These are phyloP conservation scores for Backusella mclennaniae DNA, from an alignment of 192 early-diverging fungal species.

Conservation along the genomic window DNA sequence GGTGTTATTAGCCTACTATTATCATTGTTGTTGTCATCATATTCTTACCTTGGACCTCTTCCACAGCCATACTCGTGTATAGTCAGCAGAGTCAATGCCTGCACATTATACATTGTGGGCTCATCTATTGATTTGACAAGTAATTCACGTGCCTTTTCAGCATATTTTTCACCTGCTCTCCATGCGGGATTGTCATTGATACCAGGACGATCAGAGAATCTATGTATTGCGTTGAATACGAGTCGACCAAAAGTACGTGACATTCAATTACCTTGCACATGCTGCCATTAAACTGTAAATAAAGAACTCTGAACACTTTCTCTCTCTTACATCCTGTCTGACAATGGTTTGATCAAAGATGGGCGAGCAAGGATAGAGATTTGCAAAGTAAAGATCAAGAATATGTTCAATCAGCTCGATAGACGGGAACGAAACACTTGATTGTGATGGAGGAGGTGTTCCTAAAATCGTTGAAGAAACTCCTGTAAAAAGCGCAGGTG, in stretches of 20 bases:
- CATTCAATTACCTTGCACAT: slow-evolving; percentile 38
- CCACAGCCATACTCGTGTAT: slow-evolving; percentile 52
- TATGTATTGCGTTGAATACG: neutral
- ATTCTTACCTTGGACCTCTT: slow-evolving; percentile 38
- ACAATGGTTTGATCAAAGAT: slow-evolving; percentile 52
- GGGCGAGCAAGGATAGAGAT: slow-evolving; percentile 41
- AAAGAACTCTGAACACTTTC: slow-evolving; percentile 45
- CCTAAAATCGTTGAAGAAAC: neutral
- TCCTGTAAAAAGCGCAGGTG: neutral
- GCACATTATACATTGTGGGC: slow-evolving; percentile 47
- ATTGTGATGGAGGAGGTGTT: neutral
- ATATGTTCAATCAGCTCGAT: slow-evolving; percentile 51
- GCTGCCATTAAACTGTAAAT: slow-evolving; percentile 45
- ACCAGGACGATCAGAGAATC: slow-evolving; percentile 47
- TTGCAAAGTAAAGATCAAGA: slow-evolving; percentile 44
- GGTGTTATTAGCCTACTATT: too few species aligned
- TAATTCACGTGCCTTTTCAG: slow-evolving; percentile 41
- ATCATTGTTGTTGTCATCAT: neutral
- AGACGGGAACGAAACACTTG: slow-evolving; percentile 31
- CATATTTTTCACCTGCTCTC: slow-evolving; percentile 52
- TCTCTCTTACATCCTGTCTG: slow-evolving; percentile 39
- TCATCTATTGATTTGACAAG: slow-evolving; percentile 44
- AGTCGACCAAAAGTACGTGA: neutral
- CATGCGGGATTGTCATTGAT: slow-evolving; percentile 48
- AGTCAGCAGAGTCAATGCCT: slow-evolving; percentile 46